A percentile compares a stretch with the other conserved stretches of the same genome.
These are phyloP conservation scores for Pseudevernia furfuracea DNA, from an alignment of 495 filamentous ascomycete genomes.

Conservation along the genomic window DNA sequence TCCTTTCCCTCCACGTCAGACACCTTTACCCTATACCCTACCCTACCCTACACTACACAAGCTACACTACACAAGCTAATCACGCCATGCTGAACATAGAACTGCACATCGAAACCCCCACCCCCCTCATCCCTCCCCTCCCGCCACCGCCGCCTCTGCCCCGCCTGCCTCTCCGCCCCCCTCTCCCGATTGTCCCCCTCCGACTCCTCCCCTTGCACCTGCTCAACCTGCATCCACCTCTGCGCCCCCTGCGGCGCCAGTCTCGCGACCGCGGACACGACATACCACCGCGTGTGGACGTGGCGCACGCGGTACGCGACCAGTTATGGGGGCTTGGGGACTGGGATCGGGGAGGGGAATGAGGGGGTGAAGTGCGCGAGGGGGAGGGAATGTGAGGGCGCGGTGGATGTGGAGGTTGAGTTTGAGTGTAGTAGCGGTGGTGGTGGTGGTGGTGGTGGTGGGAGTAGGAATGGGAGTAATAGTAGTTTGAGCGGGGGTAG, in stretches of 20 bases:
- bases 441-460: conserved; percentile 52
- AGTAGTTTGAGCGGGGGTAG: conserved; percentile 17
- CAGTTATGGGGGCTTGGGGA: conserved; percentile 70
- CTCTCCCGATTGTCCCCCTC: conserved; percentile 35
- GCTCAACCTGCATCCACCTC: conserved; percentile 63
- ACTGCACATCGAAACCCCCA: conserved; percentile 76
- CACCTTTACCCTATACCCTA: no score
- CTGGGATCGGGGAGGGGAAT: conserved; percentile 80
- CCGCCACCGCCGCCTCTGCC: conserved; percentile 73
- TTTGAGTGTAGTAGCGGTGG: conserved; percentile 65
- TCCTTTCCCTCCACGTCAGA: not conserved
- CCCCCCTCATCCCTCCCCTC: conserved; percentile 50
- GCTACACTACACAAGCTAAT: not conserved
- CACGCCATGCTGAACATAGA: no score
- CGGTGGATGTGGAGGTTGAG: conserved; percentile 66
- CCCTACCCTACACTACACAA: not conserved
- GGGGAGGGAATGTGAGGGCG: conserved; percentile 59
- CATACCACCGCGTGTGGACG: conserved; percentile 73
- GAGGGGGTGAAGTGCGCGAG: conserved; percentile 80
- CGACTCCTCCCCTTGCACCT: conserved; percentile 56
- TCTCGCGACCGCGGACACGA: conserved; percentile 59
- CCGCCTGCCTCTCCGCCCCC: conserved; percentile 59
- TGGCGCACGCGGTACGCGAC: conserved; percentile 84
- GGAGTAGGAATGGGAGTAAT: conserved; percentile 33
- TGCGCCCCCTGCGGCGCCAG: conserved; percentile 70